These are phyloP conservation scores for Trichoderma sp. DNA, from an alignment of 2,329 filamentous ascomycete genomes.

Conservation along the genomic window DNA sequence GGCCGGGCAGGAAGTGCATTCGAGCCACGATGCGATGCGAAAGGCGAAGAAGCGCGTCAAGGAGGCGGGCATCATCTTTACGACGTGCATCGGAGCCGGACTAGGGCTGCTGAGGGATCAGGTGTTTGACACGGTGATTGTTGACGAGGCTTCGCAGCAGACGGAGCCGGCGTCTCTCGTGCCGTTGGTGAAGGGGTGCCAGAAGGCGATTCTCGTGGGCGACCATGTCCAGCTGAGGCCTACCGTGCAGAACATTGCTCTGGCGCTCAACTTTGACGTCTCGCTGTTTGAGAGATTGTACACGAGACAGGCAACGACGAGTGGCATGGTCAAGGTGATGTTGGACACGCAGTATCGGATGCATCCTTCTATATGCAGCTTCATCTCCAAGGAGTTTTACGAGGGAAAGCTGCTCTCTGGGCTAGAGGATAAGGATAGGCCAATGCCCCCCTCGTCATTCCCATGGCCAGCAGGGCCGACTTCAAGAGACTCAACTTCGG, in stretches of 20 bases:
- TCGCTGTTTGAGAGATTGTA: constrained; percentile 50
- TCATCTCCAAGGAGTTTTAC: constrained; percentile 48
- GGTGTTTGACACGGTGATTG: constrained; percentile 45
- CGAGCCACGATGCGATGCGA: constrained; percentile 36
- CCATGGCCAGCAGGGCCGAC: constrained; percentile 32
- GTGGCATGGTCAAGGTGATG: constrained; percentile 42
- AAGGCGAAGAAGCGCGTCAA: constrained; percentile 45
- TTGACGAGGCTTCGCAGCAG: constrained; percentile 52
- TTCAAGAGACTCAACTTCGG: not conserved
- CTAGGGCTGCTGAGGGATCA: constrained; percentile 46
- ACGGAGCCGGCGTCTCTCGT: constrained; percentile 48
- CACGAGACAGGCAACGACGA: constrained; percentile 6
- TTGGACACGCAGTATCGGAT: constrained; percentile 50
- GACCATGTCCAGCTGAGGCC: constrained; percentile 52
- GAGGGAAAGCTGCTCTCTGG: constrained; percentile 41
- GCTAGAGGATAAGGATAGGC: constrained; percentile 32
- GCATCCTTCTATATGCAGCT: constrained; percentile 45
- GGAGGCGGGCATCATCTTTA: constrained; percentile 46
- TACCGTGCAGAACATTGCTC: constrained; percentile 44
- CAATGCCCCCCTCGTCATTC: constrained; percentile 30
- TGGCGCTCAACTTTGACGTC: constrained; percentile 43
- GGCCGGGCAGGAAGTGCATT: constrained; percentile 37
- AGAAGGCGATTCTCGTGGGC: constrained; percentile 48
- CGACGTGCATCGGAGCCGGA: constrained; percentile 48
- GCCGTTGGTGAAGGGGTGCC: constrained; percentile 47